These are phyloP conservation scores for Hypomyces rosellus DNA, from an alignment of 2,329 filamentous ascomycete species.

Conservation along the genomic window DNA sequence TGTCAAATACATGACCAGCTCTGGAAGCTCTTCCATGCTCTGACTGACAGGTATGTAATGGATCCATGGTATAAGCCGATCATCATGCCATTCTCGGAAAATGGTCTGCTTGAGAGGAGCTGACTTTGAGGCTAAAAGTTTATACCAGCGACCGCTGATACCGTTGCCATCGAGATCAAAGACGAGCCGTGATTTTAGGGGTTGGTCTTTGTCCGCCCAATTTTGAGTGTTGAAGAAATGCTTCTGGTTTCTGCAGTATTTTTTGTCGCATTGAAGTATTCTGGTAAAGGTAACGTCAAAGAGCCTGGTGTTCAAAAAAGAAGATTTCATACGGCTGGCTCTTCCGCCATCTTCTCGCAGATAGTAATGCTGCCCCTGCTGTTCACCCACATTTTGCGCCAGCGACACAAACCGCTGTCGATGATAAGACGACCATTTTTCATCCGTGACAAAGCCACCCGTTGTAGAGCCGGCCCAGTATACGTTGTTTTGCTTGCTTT, in stretches of 20 bases:
- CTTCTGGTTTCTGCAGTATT: conserved; percentile 30
- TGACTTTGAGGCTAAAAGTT: conserved; percentile 41
- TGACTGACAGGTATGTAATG: conserved; percentile 50
- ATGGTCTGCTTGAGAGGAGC: conserved; percentile 46
- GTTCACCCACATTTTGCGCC: conserved; percentile 25
- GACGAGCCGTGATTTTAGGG: conserved; percentile 33
- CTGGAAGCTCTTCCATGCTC: conserved; percentile 44
- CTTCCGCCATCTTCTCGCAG: conserved; percentile 20
- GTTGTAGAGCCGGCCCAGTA: conserved; percentile 55
- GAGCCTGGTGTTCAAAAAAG: conserved; percentile 30
- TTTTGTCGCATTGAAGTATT: conserved; percentile 38
- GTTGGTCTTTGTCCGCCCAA: conserved; percentile 28
- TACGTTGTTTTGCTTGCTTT: conserved; percentile 41
- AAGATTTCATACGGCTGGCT: conserved; percentile 16
- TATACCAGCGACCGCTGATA: conserved; percentile 47
- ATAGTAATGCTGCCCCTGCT: conserved; percentile 23
- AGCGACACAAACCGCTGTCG: conserved; percentile 40
- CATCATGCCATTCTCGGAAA: conserved; percentile 52
- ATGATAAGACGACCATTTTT: conserved; percentile 37
- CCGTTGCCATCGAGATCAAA: conserved; percentile 53
- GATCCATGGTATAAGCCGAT: conserved; percentile 48
- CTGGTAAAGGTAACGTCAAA: conserved; percentile 41
- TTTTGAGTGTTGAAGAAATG: conserved; percentile 24
- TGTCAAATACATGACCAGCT: conserved; percentile 42
- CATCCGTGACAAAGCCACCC: conserved; percentile 34